Percentiles rank a stretch among this genome's conserved stretches.
Conservation (phyloP, 106 monocot genomes). For the Phalaenopsis equestris region DNA sequence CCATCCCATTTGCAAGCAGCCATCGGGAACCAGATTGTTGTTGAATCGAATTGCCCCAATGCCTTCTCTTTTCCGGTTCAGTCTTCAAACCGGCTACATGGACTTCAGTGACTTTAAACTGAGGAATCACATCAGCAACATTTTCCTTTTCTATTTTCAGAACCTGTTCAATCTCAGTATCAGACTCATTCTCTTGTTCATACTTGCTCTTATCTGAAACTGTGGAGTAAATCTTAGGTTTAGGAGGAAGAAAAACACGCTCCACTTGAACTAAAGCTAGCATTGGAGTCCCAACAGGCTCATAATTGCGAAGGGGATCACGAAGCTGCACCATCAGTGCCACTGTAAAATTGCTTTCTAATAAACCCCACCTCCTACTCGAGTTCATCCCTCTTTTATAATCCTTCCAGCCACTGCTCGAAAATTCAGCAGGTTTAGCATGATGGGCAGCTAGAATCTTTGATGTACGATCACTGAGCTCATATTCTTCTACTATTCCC, state of each 20-base stretch:
- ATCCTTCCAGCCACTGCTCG: constrained; percentile 34
- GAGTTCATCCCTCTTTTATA: constrained; percentile 53
- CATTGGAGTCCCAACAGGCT: constrained; percentile 95
- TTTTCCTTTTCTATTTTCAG: constrained; percentile 32
- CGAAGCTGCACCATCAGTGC: constrained; percentile 97
- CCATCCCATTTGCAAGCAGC: constrained; percentile 96
- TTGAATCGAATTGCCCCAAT: constrained; percentile 60
- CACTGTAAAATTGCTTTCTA: constrained; percentile 93
- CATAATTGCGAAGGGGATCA: constrained; percentile 87
- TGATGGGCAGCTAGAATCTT: constrained; percentile 98
- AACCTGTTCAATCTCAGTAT: constrained; percentile 21
- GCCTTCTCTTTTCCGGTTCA: constrained; percentile 58
- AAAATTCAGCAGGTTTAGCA: constrained; percentile 62
- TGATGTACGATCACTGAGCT: constrained; percentile 71
- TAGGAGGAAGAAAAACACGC: constrained; percentile 81
- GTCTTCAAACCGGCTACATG: constrained; percentile 88
- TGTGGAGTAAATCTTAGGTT: constrained; percentile 64
- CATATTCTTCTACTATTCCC: constrained; percentile 68
- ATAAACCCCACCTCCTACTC: constrained; percentile 75
- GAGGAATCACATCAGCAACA: constrained; percentile 43
- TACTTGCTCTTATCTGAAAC: constrained; percentile 53
- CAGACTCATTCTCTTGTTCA: constrained; percentile 44
- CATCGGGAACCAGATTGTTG: constrained; percentile 86
- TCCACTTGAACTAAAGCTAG: constrained; percentile 95
- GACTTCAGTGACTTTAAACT: constrained; percentile 82